Base-by-base conservation (phyloP, 495 filamentous ascomycete genomes). In the Neurospora pannonica region DNA sequence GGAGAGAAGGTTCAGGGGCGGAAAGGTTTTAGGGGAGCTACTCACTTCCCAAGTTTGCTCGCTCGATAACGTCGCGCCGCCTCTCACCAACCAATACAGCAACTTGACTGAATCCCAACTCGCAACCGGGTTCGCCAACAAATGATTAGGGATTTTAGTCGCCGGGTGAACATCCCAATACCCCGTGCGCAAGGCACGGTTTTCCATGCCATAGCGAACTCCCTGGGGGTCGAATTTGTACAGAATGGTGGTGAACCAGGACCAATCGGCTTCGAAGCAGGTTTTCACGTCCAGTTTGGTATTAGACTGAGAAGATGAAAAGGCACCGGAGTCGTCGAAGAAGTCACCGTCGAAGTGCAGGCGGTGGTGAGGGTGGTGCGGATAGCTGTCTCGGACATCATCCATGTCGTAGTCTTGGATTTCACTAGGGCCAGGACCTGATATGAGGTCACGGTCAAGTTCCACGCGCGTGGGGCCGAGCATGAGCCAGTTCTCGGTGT, bases 31-130 rank as follows among this genome's bases (percentile, higher is more conserved):
- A 11, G 9, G 43, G 10, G n/a, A 1, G 10, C 8, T 6, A 74
- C 78, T 78, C 31, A 82, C 69, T 74, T 85, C 84, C 84, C 84
- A 84, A 2, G 75, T 81, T 19, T 82, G 79, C 24, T 70, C 54
- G 0, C 28, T 24, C 10, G 71, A 36, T 28, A 82, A 24, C 0
- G 21, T 67, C 28, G 80, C 81, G 0, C 84, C 81, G 10, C 72
- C 78, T 38, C 78, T 82, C 17, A 81, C 43, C 17, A 84, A 48
- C 84, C 84, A 86, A 75, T 80, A 85, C 0, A 82, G 71, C 69
- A 82, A 79, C 74, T 79, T 78, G 6, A 78, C 73, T 1, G 71
- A 74, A 1, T 79, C 74, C 70, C 79, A 78, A 31, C 75, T 36
- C 72, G 77, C 1, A 82, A 80, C 10, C 79, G 77, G 3, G 28